Evolutionary conservation across 306 rosid genomes (phyloP).

Genomic region (Alnus rubra): DNA sequence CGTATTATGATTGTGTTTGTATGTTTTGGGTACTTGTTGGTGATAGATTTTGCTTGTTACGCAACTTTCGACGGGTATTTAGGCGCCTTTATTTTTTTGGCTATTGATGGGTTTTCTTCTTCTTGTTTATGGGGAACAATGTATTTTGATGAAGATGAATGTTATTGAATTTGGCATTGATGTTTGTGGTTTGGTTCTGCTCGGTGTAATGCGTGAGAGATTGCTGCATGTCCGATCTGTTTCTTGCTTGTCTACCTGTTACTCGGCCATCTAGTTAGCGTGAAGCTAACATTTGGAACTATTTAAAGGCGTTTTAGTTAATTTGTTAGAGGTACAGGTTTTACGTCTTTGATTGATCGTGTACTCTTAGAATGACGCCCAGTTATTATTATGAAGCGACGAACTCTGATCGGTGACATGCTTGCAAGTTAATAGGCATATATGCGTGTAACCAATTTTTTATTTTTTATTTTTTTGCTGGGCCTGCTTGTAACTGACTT

Average conservation of each 20-base stretch:
- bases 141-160: conserved; percentile 8
- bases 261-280: not conserved
- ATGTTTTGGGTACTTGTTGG: conserved; percentile 24
- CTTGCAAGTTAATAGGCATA: no score
- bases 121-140: conserved; percentile 17
- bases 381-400: not conserved
- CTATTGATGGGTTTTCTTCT: conserved; percentile 11
- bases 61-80: conserved; percentile 24
- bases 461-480: not conserved
- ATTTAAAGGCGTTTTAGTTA: not conserved
- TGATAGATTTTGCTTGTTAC: conserved; percentile 32
- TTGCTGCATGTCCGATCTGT: conserved; percentile 58
- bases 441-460: not conserved
- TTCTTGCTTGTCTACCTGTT: conserved; percentile 19
- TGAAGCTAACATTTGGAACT: not conserved
- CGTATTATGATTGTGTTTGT: conserved; percentile 27
- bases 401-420: not conserved
- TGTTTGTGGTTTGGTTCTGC: conserved; percentile 22
- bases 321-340: not conserved
- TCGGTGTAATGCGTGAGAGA: conserved; percentile 36
- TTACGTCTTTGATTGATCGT: not conserved
- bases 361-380: not conserved
- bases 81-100: conserved; percentile 21
- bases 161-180: conserved; percentile 20
- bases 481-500: not conserved